These are phyloP conservation scores for Uronychia setigera DNA, from an alignment of 73 alveolate genomes.

Conservation along the genomic window DNA sequence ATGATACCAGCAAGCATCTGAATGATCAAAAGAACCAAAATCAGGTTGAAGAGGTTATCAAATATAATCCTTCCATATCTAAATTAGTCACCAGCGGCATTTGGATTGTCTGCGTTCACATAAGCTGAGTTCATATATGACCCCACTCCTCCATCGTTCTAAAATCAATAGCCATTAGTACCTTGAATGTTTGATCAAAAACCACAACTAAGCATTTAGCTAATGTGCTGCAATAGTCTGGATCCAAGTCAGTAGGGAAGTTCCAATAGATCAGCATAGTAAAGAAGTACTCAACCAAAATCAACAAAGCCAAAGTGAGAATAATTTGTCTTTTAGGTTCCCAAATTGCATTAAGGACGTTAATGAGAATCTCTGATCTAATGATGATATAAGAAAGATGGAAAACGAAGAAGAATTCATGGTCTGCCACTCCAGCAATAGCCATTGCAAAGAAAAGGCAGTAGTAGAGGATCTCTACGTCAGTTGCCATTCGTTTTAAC, in stretches of 20 bases:
- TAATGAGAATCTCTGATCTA: constrained; percentile 21
- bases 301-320: constrained; percentile 17
- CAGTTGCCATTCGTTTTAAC: background rate
- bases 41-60: constrained; percentile 66
- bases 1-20: constrained; percentile 84
- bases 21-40: constrained; percentile 63
- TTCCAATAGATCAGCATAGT: constrained; percentile 14
- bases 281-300: constrained; percentile 33
- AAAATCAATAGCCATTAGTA: background rate
- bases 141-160: constrained; percentile 46
- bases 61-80: constrained; percentile 63
- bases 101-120: background rate
- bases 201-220: constrained; percentile 20
- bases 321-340: constrained; percentile 18
- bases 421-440: constrained; percentile 17
- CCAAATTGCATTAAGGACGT: constrained; percentile 39
- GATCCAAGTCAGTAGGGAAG: constrained; percentile 18
- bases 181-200: constrained; percentile 30
- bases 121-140: too few relatives aligned
- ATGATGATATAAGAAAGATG: constrained; percentile 29
- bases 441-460: constrained; percentile 15
- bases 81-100: too few relatives aligned
- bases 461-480: constrained; percentile 22
- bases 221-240: constrained; percentile 13
- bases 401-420: constrained; percentile 14